Evolutionary conservation across 768 basidiomycete genomes (phyloP).

Genomic region (Mycena maculata): DNA sequence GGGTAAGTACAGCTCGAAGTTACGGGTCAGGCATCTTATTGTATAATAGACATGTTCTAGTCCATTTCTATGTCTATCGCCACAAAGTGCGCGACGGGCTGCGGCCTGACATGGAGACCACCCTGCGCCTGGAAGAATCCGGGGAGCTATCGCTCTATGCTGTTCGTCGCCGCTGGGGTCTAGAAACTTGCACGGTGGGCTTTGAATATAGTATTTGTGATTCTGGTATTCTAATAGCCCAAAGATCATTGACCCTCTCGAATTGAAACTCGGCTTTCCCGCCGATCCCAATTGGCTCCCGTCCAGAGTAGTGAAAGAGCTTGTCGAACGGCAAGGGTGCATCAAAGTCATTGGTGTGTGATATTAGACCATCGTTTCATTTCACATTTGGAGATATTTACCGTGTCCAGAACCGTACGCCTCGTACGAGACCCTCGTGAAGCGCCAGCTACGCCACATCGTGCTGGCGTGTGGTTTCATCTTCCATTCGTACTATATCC

Average conservation of each 20-base stretch:
- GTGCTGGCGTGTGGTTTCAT: conserved; percentile 1
- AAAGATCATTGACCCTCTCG: conserved; percentile 23
- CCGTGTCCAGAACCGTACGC: conserved; percentile 17
- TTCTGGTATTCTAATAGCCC: not conserved
- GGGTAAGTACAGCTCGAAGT: conserved; percentile 1
- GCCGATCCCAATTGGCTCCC: conserved; percentile 25
- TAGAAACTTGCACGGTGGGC: conserved; percentile 28
- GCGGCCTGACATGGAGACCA: conserved; percentile 28
- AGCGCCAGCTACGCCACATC: conserved; percentile 22
- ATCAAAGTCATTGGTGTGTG: conserved; percentile 32
- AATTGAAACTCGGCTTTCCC: conserved; percentile 22
- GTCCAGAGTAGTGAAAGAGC: conserved; percentile 8
- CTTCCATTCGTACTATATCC: not conserved
- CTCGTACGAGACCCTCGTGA: conserved; percentile 24
- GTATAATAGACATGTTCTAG: conserved; percentile 1
- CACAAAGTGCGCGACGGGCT: conserved; percentile 24
- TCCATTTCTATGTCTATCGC: conserved; percentile 25
- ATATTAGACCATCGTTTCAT: not conserved
- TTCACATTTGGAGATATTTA: not conserved
- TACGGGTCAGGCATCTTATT: not conserved
- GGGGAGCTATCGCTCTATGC: conserved; percentile 22
- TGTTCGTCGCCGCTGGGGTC: conserved; percentile 25
- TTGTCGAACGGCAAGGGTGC: conserved; percentile 13
- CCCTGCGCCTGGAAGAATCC: conserved; percentile 12
- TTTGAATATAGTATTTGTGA: not conserved